phyloP scores from a whole-genome alignment of 2,329 filamentous ascomycete species.

The Leptoxyphium fumago region DNA sequence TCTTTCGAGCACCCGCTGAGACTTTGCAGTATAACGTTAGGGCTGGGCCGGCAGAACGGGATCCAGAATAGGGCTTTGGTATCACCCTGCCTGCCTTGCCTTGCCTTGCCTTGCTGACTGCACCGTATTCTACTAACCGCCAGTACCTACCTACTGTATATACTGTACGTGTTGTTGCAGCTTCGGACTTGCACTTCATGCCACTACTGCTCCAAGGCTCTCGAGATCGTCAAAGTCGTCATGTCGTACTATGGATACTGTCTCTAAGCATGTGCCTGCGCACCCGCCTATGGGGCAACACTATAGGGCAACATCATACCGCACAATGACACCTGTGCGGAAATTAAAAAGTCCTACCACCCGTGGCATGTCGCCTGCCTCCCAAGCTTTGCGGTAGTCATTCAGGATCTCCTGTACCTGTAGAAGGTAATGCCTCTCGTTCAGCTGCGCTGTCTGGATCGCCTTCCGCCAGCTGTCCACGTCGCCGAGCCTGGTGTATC shows the following conservation, averaged over 20 bases:
- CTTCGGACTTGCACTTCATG: no score
- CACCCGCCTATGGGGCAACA: constrained; percentile 1
- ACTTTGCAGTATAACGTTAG: no score
- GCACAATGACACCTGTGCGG: constrained; percentile 65
- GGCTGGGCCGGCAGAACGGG: no score
- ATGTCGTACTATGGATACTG: neutral
- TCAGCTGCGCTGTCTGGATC: constrained; percentile 62
- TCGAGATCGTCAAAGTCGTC: no score
- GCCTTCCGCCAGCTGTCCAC: constrained; percentile 69
- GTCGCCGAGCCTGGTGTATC: constrained; percentile 61
- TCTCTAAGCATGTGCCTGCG: constrained; percentile 1
- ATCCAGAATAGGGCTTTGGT: no score
- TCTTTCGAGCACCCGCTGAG: no score
- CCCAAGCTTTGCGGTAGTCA: constrained; percentile 45
- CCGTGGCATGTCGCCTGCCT: constrained; percentile 35
- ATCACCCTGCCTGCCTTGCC: no score
- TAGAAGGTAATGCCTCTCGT: constrained; percentile 66
- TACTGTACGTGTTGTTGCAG: no score
- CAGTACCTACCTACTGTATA: no score
- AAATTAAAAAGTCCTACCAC: constrained; percentile 91
- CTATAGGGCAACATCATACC: constrained; percentile 56
- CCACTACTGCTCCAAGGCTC: no score
- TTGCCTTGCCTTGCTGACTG: constrained; percentile 6
- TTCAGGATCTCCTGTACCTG: constrained; percentile 67
- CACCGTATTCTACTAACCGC: no score